Base-by-base conservation (phyloP, 306 rosid genomes). In the Fagus crenata region DNA sequence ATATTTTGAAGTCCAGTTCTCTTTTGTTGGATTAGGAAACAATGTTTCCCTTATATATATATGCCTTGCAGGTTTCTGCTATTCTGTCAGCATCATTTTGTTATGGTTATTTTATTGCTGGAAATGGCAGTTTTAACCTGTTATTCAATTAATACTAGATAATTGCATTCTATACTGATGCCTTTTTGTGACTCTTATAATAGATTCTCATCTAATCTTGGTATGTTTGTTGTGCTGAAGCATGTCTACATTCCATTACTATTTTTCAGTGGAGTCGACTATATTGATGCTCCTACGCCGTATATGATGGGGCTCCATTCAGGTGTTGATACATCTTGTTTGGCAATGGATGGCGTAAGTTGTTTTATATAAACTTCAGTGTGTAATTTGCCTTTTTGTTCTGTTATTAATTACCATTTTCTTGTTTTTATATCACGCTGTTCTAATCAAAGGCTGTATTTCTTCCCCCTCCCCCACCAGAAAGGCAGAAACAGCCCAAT, bases 231-330 rank as follows among this genome's bases (percentile, higher is more conserved):
- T 85, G 84, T 85, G 82, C 84, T 88, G 87, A 84, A 95, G 99
- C 99, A 95, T 84, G 99, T 95, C 83, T 95, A 92, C 88, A 95
- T 95, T 89, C 99, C 99, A 67, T 86, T 92, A 88, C 99, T 95
- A 84, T 95, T 95, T 90, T 95, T 88, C 92, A 95, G 96, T 81
- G 99, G 99, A 82, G 97, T 95, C 85, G 98, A 95, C 93, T 95
- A 95, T 78, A 95, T 95, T 82, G 99, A 95, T 84, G 97, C 98
- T 76, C 99, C 99, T 36, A 95, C 98, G 36, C 99, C 99, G 12
- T 92, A 95, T 78, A 92, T 95, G 99, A 95, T 95, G 99, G 99
- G 99, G 77, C 99, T 95, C 81, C 85, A 95, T 88, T 95, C 98
- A 0, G 96, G 93, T 53, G 98, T 95, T 89, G 99, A 95, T 85